A percentile compares a stretch with the other conserved stretches of the same genome.
phyloP scores from a whole-genome alignment of 805 yeast species.

The Wickerhamiella sergipiensis region DNA sequence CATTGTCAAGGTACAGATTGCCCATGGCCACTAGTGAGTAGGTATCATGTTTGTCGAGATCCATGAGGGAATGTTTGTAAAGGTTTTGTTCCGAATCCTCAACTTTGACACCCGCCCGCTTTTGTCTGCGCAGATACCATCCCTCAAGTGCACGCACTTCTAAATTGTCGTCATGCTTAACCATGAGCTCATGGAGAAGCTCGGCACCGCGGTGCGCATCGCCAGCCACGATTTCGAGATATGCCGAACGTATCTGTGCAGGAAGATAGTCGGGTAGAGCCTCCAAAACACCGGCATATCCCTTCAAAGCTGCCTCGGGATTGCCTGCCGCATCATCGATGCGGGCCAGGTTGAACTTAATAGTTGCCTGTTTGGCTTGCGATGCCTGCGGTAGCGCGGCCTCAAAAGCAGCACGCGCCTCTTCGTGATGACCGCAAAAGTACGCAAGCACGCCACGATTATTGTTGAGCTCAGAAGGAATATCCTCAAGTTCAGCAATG shows the following conservation, averaged over 20 bases:
- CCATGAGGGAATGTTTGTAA: conserved; percentile 72
- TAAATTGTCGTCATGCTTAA: conserved; percentile 42
- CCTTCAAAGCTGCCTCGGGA: conserved; percentile 24
- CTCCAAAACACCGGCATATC: conserved; percentile 44
- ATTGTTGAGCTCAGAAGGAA: conserved; percentile 37
- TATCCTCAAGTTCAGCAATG: conserved; percentile 34
- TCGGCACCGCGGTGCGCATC: conserved; percentile 32
- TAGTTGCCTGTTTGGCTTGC: conserved; percentile 21
- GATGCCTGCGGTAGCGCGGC: conserved; percentile 28
- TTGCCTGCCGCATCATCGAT: conserved; percentile 38
- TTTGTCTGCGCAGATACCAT: conserved; percentile 53
- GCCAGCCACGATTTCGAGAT: conserved; percentile 35
- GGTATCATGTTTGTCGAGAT: conserved; percentile 67
- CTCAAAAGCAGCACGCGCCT: conserved; percentile 44
- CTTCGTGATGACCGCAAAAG: conserved; percentile 43
- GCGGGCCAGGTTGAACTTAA: conserved; percentile 67
- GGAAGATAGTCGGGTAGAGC: conserved; percentile 57
- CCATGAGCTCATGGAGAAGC: conserved; percentile 41
- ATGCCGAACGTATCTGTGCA: conserved; percentile 60
- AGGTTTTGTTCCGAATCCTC: conserved; percentile 57
- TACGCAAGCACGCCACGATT: conserved; percentile 78
- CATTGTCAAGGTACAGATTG: conserved; percentile 66
- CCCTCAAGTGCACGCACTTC: conserved; percentile 87
- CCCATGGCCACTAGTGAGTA: conserved; percentile 86
- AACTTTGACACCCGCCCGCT: conserved; percentile 26